A percentile compares a stretch with the other conserved stretches of the same genome.
These are phyloP conservation scores for Eragrostis curvula DNA, from an alignment of 176 grass and related monocot species.

Conservation along the genomic window DNA sequence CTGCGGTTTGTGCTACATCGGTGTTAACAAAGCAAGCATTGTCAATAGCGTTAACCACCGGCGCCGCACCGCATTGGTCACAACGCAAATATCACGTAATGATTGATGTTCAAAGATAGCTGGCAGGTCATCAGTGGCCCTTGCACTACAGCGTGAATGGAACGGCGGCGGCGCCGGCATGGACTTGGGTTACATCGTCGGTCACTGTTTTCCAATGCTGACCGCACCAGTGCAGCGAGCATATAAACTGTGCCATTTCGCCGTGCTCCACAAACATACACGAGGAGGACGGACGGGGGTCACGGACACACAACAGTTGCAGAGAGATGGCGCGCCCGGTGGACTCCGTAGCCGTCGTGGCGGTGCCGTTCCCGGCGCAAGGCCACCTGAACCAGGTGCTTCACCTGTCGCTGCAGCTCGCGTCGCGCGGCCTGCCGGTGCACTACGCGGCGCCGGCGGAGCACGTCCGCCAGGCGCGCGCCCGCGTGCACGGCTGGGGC, in stretches of 20 bases:
- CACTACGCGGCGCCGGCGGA: slow-evolving; percentile 43
- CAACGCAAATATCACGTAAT: background rate
- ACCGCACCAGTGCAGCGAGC: background rate
- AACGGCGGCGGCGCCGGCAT: no score
- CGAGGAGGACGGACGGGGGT: no score
- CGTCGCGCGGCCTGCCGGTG: slow-evolving; percentile 43
- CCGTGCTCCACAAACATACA: background rate
- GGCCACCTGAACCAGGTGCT: slow-evolving; percentile 65
- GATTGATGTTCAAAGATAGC: background rate
- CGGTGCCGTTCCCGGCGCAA: background rate
- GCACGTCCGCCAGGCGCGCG: slow-evolving; percentile 17
- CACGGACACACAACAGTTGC: no score
- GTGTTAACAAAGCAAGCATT: background rate
- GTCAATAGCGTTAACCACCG: background rate
- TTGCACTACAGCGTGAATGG: background rate
- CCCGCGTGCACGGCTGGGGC: slow-evolving; percentile 34
- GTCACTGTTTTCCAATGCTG: background rate
- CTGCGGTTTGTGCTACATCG: background rate
- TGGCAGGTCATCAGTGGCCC: background rate
- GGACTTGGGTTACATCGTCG: background rate
- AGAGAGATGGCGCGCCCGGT: background rate
- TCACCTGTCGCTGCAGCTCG: slow-evolving; percentile 64
- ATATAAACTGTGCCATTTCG: background rate
- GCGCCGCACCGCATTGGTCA: background rate
- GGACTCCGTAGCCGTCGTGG: background rate